phyloP scores from a whole-genome alignment of 2,329 filamentous ascomycete genomes.

The Phaeophleospora eucalypticola region DNA sequence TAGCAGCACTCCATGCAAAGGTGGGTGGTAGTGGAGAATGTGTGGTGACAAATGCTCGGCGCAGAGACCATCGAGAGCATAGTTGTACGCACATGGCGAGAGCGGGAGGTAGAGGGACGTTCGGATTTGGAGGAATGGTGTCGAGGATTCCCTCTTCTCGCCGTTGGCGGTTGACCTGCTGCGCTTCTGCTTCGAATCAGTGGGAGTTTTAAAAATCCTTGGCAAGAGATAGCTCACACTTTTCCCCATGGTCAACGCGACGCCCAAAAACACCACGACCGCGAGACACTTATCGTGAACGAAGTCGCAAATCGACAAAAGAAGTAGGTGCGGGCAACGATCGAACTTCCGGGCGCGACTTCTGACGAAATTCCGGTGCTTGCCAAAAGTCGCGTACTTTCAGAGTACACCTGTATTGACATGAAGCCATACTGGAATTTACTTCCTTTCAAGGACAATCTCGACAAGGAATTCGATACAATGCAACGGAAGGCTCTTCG shows the following conservation, averaged over 20 bases:
- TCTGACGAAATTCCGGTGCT: slow-evolving; percentile 1
- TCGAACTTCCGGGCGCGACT: slow-evolving; percentile 11
- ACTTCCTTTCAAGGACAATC: background rate
- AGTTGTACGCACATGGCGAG: slow-evolving; percentile 65
- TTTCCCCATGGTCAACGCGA: background rate
- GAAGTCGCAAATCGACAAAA: slow-evolving; percentile 1
- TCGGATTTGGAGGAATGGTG: slow-evolving; percentile 74
- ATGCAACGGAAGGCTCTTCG: too few relatives aligned
- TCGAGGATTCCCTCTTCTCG: slow-evolving; percentile 28
- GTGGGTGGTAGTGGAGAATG: slow-evolving; percentile 70
- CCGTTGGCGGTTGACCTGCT: background rate
- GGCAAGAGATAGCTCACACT: background rate
- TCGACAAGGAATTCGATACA: too few relatives aligned
- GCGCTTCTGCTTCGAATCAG: background rate
- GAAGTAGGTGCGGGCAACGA: slow-evolving; percentile 4
- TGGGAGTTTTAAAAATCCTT: background rate
- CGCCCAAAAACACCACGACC: too few relatives aligned
- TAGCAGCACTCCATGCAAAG: slow-evolving; percentile 69
- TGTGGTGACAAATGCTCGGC: slow-evolving; percentile 72
- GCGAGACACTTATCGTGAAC: too few relatives aligned
- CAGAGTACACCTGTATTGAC: background rate
- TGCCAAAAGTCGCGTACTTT: too few relatives aligned
- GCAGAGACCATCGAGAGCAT: slow-evolving; percentile 66
- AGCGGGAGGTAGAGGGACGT: slow-evolving; percentile 76
- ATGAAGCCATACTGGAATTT: background rate